These are phyloP conservation scores for Apophysomyces variabilis DNA, from an alignment of 371 early-diverging fungal genomes.

Conservation along the genomic window DNA sequence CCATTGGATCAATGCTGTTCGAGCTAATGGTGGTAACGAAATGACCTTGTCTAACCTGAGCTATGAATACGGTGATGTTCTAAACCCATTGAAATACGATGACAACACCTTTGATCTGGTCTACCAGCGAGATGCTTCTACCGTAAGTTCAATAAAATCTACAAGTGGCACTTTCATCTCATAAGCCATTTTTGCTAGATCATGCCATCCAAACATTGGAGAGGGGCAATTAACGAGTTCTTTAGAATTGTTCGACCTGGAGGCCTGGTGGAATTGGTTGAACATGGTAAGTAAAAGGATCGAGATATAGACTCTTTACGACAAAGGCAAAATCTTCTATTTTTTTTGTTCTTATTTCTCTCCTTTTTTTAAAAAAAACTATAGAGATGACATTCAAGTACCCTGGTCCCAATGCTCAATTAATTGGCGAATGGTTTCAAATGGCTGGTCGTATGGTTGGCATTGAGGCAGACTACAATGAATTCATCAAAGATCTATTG, in stretches of 20 bases:
- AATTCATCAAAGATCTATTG: slow-evolving; percentile 20
- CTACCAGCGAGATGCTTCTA: slow-evolving; percentile 56
- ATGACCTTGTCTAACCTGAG: slow-evolving; percentile 17
- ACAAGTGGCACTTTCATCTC: too few relatives aligned
- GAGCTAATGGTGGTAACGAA: neutral
- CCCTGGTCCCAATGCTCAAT: slow-evolving; percentile 43
- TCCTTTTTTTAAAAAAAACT: neutral
- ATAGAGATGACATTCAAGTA: slow-evolving; percentile 16
- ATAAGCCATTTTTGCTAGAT: slow-evolving; percentile 12
- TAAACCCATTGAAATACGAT: slow-evolving; percentile 26
- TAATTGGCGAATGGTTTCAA: slow-evolving; percentile 51
- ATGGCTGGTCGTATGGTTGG: slow-evolving; percentile 33
- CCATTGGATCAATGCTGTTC: neutral
- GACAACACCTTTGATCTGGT: slow-evolving; percentile 60
- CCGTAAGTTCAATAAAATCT: neutral
- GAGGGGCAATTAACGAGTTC: slow-evolving; percentile 38
- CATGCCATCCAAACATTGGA: slow-evolving; percentile 51
- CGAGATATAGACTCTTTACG: neutral
- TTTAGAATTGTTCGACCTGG: slow-evolving; percentile 56
- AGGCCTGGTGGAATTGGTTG: slow-evolving; percentile 56
- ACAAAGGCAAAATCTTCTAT: neutral
- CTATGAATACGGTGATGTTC: slow-evolving; percentile 31
- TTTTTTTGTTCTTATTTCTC: neutral
- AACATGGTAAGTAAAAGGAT: slow-evolving; percentile 28
- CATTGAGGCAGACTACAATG: slow-evolving; percentile 32